Base-by-base conservation (phyloP, 768 basidiomycete species). In the Vishniacozyma victoriae region DNA sequence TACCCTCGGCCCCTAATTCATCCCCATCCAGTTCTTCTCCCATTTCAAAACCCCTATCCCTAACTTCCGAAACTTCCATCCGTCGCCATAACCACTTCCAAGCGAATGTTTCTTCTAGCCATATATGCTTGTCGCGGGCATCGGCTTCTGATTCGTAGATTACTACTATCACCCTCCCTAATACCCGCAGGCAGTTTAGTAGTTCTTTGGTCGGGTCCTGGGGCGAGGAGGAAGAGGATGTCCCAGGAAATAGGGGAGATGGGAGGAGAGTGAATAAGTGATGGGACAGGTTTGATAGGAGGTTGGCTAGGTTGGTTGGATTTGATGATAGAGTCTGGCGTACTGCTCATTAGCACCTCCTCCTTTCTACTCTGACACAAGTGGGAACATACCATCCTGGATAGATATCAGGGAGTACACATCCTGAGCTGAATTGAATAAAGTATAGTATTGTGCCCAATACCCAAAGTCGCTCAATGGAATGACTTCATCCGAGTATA, bases 351-450 rank as follows among this genome's bases (percentile, higher is more conserved):
- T 33, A 33, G 9, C 29, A 33, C 9, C 29, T 33, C 9, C n/a
- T 33, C 9, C 29, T 33, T n/a, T 33, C n/a, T 33, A n/a, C 29
- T n/a, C 29, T 9, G n/a, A n/a, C 31, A 27, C 24, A 26, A 25
- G 27, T 24, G 25, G 16, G 29, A 24, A 75, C 85, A 53, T 75
- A 90, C 87, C 80, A 66, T 92, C 88, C 57, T 87, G 82, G 0
- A 86, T 81, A 2, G 86, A 82, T 59, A 92, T 84, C 42, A 93
- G 79, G 14, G 90, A 86, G 73, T 87, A 91, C 29, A 91, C 88
- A 59, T 93, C 89, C 0, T 87, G 86, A 1, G 87, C 80, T 6
- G 87, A 85, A 75, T 92, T 88, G 67, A 93, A 93, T 15, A 95
- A 76, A 38, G 79, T 72, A 55, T 85, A 82, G 64, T 85, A 95